Evolutionary conservation across 2,329 filamentous ascomycete genomes (phyloP), one percentile per base, ranked within the genome.

Genomic region (Ophiostoma himal-ulmi): DNA sequence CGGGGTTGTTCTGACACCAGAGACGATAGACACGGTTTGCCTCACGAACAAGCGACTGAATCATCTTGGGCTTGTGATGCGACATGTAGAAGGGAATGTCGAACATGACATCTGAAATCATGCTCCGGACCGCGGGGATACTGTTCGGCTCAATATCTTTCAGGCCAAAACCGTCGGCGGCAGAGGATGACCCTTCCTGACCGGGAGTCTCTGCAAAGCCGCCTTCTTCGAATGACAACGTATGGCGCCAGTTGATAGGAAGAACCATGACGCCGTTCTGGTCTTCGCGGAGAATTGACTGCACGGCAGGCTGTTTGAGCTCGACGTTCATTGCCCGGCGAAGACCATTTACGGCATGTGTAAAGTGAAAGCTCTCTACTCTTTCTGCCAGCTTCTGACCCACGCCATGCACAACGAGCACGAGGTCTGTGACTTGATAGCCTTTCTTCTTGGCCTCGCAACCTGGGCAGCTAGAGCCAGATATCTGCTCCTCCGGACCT

Each of bases 71-170:
- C 76, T 98, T 97, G 80, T 98, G 94, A 71, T 96, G 91, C 0
- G 94, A 98, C 81, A 99, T 89, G 80, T 98, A 99, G 78, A 97
- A 98, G 0, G 95, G 95, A 68, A 99, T 94, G 78, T 99, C 95
- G 68, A 98, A 90, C 93, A 99, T 97, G 75, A 99, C 93, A 78
- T 99, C 95, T 60, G 92, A 96, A 72, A 99, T 96, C 77, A 99
- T 88, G 76, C 91, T 92, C 65, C 95, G 89, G n/a, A 99, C 91
- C 0, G 92, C 93, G 0, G 94, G 94, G 39, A 99, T 92, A 0
- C 92, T 95, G 60, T 89, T 87, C 0, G 93, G 94, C 5, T 96
- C 97, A 74, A 99, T 97, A 75, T 98, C 94, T 75, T 94, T 91
- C 17, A 99, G 83, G 0, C 80, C 78, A 74, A 85, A 86, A 54